Conservation (phyloP, 495 filamentous ascomycete species). For the Talaromyces borbonicus region DNA sequence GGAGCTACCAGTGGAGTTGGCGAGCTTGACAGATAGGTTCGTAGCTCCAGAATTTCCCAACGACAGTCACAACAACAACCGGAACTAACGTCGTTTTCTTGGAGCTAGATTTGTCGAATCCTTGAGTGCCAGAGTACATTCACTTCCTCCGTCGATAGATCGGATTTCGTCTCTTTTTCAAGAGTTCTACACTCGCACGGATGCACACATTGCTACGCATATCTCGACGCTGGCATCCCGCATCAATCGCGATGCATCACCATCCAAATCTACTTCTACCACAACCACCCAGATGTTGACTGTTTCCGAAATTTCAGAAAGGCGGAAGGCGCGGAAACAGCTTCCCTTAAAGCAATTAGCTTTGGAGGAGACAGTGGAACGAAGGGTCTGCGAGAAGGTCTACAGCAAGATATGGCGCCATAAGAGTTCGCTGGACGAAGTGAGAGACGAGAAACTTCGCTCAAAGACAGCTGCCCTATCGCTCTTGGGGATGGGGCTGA, state of each 20-base stretch:
- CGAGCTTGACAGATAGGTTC: constrained; percentile 81
- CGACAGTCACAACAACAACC: too few relatives aligned
- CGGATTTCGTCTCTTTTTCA: constrained; percentile 83
- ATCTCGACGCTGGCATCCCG: constrained; percentile 70
- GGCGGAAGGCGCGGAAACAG: constrained; percentile 64
- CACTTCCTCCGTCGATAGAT: constrained; percentile 73
- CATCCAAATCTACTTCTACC: constrained; percentile 19
- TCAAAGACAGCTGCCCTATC: constrained; percentile 88
- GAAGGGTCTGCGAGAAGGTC: constrained; percentile 73
- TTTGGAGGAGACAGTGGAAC: constrained; percentile 88
- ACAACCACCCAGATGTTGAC: constrained; percentile 87
- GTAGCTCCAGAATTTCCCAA: too few relatives aligned
- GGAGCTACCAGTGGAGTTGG: constrained; percentile 84
- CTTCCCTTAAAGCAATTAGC: constrained; percentile 65
- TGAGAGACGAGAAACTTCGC: constrained; percentile 85
- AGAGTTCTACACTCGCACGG: constrained; percentile 81
- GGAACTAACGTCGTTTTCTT: too few relatives aligned
- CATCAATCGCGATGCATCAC: constrained; percentile 55
- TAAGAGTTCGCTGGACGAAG: constrained; percentile 85
- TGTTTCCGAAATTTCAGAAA: constrained; percentile 67
- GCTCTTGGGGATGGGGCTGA: constrained; percentile 80
- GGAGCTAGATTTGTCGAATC: constrained; percentile 75
- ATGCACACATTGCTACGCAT: constrained; percentile 78
- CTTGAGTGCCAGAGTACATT: constrained; percentile 76
- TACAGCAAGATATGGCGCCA: constrained; percentile 88